phyloP scores from a whole-genome alignment of 129 eudicot genomes.

The Chrysanthemum lavandulifolium region DNA sequence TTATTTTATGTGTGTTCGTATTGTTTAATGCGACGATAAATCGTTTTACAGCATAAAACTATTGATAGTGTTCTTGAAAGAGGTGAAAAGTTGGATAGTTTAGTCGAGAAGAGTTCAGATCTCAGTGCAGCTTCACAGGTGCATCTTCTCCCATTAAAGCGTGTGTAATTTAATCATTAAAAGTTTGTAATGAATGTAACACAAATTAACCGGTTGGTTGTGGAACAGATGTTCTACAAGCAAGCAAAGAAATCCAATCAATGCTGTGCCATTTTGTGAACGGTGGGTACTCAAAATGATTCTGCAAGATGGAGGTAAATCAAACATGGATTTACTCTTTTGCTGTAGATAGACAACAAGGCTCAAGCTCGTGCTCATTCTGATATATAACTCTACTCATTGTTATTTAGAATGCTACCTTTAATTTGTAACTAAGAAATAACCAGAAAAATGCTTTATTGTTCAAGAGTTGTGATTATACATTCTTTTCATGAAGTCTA shows the following conservation, averaged over 20 bases:
- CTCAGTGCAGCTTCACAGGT: constrained; percentile 97
- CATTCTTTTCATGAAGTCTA: no score
- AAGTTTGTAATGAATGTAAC: background rate
- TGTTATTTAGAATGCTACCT: constrained; percentile 24
- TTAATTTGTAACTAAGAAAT: constrained; percentile 6
- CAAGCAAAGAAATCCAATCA: constrained; percentile 89
- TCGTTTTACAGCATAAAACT: constrained; percentile 69
- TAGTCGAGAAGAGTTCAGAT: constrained; percentile 94
- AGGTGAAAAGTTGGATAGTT: constrained; percentile 86
- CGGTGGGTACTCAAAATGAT: background rate
- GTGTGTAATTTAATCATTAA: background rate
- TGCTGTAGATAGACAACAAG: constrained; percentile 13
- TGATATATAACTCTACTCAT: background rate
- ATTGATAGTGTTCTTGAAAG: constrained; percentile 88
- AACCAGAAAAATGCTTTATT: constrained; percentile 1
- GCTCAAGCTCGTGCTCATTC: constrained; percentile 4
- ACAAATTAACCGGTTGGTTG: constrained; percentile 6
- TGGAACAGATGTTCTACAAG: constrained; percentile 91
- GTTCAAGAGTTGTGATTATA: constrained; percentile 15
- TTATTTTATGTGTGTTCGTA: background rate
- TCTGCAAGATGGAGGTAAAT: constrained; percentile 1
- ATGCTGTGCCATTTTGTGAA: constrained; percentile 80
- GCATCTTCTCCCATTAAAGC: constrained; percentile 1
- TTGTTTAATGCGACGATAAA: background rate
- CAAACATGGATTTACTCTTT: constrained; percentile 3